Conservation (phyloP, 352 stramenopile species). For the Globisporangium spiculum region DNA sequence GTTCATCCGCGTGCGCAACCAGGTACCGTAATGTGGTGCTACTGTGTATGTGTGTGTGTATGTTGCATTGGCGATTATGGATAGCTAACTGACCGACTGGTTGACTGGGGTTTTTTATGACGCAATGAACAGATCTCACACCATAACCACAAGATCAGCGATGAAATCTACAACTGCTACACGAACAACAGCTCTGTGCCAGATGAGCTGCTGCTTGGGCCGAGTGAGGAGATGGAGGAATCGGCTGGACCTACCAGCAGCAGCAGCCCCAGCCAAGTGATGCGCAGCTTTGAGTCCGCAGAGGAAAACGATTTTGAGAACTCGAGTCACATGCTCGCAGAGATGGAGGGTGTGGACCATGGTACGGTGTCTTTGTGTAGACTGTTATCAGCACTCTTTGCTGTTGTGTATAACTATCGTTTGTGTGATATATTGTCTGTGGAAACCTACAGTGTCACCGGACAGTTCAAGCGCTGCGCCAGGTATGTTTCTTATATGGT, state of each 20-base stretch:
- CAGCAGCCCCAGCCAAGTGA: conserved; percentile 8
- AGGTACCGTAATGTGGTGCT: conserved; percentile 25
- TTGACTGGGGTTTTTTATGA: background rate
- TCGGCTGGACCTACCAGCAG: background rate
- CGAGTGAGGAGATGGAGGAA: conserved; percentile 14
- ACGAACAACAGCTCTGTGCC: conserved; percentile 78
- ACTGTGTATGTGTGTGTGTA: background rate
- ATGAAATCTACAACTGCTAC: conserved; percentile 80
- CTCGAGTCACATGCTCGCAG: conserved; percentile 15
- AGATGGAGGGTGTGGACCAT: conserved; percentile 14
- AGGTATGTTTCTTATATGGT: background rate
- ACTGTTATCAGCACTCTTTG: background rate
- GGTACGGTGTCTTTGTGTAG: background rate
- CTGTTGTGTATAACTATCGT: background rate
- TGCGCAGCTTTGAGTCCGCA: conserved; percentile 27
- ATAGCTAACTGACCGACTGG: background rate
- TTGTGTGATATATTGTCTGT: background rate
- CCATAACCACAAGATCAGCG: conserved; percentile 74
- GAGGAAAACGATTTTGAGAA: conserved; percentile 30
- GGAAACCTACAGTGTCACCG: background rate
- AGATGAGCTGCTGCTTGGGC: conserved; percentile 58
- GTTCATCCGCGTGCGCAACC: conserved; percentile 76
- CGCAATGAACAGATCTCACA: conserved; percentile 45
- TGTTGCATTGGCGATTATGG: background rate
- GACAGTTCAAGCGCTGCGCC: background rate